Conservation (phyloP, 306 rosid species). For the Arachis stenosperma region DNA sequence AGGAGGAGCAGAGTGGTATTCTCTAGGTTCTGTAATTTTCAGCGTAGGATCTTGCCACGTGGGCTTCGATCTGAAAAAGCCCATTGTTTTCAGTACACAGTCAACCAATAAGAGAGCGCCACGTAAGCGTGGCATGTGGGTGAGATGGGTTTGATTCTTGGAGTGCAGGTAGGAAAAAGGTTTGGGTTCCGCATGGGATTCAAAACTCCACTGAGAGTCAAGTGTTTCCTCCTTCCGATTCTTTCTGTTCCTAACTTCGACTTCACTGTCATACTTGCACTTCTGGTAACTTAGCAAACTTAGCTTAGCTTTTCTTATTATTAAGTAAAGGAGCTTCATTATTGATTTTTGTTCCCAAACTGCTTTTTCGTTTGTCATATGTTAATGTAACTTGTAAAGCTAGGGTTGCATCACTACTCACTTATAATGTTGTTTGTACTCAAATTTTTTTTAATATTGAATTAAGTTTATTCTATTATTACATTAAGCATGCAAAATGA, state of each 20-base stretch:
- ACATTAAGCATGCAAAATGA: too few species aligned
- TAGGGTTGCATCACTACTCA: not conserved
- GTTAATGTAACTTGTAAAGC: not conserved
- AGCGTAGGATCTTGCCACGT: slow-evolving; percentile 42
- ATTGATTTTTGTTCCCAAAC: not conserved
- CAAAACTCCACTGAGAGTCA: not conserved
- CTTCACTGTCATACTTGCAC: slow-evolving; percentile 1
- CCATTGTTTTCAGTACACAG: not conserved
- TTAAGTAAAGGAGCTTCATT: not conserved
- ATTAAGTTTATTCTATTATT: too few species aligned
- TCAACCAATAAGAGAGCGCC: not conserved
- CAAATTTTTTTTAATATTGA: too few species aligned
- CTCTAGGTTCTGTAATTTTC: slow-evolving; percentile 34
- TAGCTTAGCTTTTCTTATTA: not conserved
- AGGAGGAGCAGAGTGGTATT: not conserved
- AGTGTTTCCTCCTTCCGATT: not conserved
- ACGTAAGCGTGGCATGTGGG: slow-evolving; percentile 23
- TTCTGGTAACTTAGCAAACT: slow-evolving; percentile 1
- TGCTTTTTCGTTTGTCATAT: not conserved
- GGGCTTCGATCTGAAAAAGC: slow-evolving; percentile 21
- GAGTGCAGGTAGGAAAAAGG: slow-evolving; percentile 21
- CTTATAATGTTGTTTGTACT: not conserved
- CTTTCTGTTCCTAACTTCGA: not conserved
- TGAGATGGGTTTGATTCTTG: slow-evolving; percentile 14
- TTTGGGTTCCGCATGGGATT: not conserved